phyloP scores from a whole-genome alignment of 495 filamentous ascomycete species.

The Niebla homalea region DNA sequence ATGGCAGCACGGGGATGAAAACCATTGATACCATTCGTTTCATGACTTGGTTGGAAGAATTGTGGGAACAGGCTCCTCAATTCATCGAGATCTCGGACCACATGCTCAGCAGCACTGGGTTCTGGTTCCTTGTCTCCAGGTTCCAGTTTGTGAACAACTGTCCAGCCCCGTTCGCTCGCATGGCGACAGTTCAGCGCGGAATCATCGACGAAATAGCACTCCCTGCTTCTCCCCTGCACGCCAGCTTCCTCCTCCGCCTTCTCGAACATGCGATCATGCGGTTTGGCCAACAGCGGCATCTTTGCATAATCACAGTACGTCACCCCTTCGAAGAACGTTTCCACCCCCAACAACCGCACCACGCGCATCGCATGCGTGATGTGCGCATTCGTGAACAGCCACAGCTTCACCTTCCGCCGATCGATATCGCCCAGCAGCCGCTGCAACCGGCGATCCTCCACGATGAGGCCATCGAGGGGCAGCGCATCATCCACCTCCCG shows the following conservation, averaged over 20 bases:
- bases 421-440: slow-evolving; percentile 69
- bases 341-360: slow-evolving; percentile 62
- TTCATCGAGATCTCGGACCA: slow-evolving; percentile 59
- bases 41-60: slow-evolving; percentile 38
- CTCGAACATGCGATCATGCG: slow-evolving; percentile 65
- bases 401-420: slow-evolving; percentile 63
- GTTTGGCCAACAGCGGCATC: slow-evolving; percentile 67
- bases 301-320: slow-evolving; percentile 80
- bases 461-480: slow-evolving; percentile 72
- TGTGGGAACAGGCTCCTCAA: slow-evolving; percentile 60
- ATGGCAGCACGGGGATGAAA: too few species aligned
- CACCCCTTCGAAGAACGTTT: slow-evolving; percentile 83
- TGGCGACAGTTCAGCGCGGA: slow-evolving; percentile 60
- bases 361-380: slow-evolving; percentile 76
- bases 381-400: slow-evolving; percentile 96
- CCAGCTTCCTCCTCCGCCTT: slow-evolving; percentile 60
- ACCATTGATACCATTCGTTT: too few species aligned
- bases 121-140: slow-evolving; percentile 44
- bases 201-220: slow-evolving; percentile 87
- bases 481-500: slow-evolving; percentile 87
- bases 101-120: slow-evolving; percentile 43
- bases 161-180: slow-evolving; percentile 68
- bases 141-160: slow-evolving; percentile 68
- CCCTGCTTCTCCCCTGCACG: slow-evolving; percentile 30
- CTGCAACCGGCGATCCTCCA: slow-evolving; percentile 59